Evolutionary conservation across 2,329 filamentous ascomycete species (phyloP).

Genomic region (Didymella glomerata): DNA sequence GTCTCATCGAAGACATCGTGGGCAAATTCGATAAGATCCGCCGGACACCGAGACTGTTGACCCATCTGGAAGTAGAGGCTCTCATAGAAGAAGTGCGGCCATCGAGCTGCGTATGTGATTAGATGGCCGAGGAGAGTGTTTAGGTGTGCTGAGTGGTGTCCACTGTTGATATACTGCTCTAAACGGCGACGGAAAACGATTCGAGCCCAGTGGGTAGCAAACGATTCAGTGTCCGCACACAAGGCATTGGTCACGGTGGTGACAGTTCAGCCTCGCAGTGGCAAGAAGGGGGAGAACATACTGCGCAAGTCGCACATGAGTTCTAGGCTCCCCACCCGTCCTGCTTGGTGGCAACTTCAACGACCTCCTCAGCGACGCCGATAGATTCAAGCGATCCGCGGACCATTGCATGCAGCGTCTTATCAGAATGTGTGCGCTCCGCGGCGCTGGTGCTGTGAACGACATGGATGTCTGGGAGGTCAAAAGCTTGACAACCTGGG

Average conservation of each 20-base stretch:
- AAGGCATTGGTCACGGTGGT: background rate
- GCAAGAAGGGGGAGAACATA: slow-evolving; percentile 1
- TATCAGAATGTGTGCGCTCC: background rate
- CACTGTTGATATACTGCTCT: slow-evolving; percentile 1
- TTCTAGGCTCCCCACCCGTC: background rate
- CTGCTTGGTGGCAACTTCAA: background rate
- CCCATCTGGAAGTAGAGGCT: slow-evolving; percentile 8
- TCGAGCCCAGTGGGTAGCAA: slow-evolving; percentile 8
- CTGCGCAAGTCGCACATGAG: slow-evolving; percentile 2
- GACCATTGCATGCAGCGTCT: background rate
- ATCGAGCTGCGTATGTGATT: slow-evolving; percentile 8
- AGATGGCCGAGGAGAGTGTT: slow-evolving; percentile 4
- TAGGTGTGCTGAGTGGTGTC: background rate
- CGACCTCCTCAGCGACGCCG: background rate
- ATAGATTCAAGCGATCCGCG: background rate
- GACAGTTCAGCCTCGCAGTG: background rate
- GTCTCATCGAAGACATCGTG: slow-evolving; percentile 14
- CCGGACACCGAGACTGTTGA: slow-evolving; percentile 3
- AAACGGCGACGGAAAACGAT: slow-evolving; percentile 7
- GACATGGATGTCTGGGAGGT: background rate
- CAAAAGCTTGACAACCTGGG: slow-evolving; percentile 1
- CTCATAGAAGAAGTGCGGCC: slow-evolving; percentile 9
- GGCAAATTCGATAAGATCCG: slow-evolving; percentile 8
- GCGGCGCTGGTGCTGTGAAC: background rate
- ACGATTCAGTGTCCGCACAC: slow-evolving; percentile 1